A percentile compares a stretch with the other conserved stretches of the same genome.
Evolutionary conservation across 2,329 filamentous ascomycete species (phyloP).

Genomic region (Thelonectria olida): DNA sequence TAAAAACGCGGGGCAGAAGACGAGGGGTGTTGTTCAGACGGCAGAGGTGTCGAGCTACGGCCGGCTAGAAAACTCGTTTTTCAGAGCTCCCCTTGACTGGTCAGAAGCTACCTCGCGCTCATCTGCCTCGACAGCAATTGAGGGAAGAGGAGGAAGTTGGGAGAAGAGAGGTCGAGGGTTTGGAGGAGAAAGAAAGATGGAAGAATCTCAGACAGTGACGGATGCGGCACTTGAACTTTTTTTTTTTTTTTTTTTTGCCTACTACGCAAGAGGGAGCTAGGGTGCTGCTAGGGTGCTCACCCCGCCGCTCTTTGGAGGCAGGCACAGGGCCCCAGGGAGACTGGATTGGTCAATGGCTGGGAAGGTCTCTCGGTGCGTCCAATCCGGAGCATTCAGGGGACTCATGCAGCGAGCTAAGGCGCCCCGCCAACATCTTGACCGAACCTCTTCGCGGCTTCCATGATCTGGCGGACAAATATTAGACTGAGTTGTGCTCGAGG

Average conservation of each 20-base stretch:
- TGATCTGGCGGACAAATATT: conserved; percentile 20
- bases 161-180: conserved; percentile 27
- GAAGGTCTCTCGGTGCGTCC: conserved; percentile 18
- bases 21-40: conserved; percentile 32
- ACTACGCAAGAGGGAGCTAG: conserved; percentile 23
- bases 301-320: conserved; percentile 24
- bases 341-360: conserved; percentile 39
- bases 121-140: conserved; percentile 45
- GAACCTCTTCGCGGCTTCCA: conserved; percentile 36
- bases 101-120: conserved; percentile 51
- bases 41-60: conserved; percentile 45
- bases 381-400: conserved; percentile 29
- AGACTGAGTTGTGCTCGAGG: conserved; percentile 9
- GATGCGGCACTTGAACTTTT: conserved; percentile 39
- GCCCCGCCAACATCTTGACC: conserved; percentile 37
- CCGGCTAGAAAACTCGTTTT: conserved; percentile 49
- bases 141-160: conserved; percentile 26
- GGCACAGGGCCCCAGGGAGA: neutral
- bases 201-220: conserved; percentile 30
- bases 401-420: conserved; percentile 38
- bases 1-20: conserved; percentile 43
- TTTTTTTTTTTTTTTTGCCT: conserved; percentile 37
- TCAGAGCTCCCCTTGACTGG: conserved; percentile 49
- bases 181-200: conserved; percentile 28
- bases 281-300: conserved; percentile 15